These are phyloP conservation scores for Avena atlantica DNA, from an alignment of 176 grass and related monocot genomes.

Conservation along the genomic window DNA sequence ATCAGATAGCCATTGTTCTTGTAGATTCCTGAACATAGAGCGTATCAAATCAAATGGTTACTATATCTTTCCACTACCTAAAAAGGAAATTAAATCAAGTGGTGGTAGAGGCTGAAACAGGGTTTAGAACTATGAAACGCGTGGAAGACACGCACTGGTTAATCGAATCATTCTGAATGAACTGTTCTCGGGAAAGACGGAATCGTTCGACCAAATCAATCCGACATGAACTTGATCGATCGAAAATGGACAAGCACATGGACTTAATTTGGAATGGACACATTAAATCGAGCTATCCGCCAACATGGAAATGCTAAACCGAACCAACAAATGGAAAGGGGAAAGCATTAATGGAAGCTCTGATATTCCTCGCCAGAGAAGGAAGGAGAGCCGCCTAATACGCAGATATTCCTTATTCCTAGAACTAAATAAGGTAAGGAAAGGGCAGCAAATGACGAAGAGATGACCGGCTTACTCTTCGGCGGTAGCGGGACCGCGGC, in stretches of 20 bases:
- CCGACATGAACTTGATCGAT: not conserved
- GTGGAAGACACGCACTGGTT: not conserved
- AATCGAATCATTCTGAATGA: constrained; percentile 17
- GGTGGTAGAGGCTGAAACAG: not conserved
- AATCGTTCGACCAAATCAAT: constrained; percentile 13
- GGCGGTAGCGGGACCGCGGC: constrained; percentile 57
- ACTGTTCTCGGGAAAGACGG: not conserved
- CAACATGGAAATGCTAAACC: not conserved
- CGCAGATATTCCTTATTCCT: constrained; percentile 20
- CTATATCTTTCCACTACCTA: not conserved
- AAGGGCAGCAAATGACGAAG: not conserved
- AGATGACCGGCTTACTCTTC: constrained; percentile 66
- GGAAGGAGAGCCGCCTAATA: constrained; percentile 30
- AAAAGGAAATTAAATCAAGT: not conserved
- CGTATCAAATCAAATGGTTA: not conserved
- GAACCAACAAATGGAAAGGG: not conserved
- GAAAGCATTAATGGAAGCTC: constrained; percentile 34
- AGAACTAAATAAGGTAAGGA: constrained; percentile 1
- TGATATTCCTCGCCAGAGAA: constrained; percentile 41
- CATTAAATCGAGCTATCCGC: not conserved
- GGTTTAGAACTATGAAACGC: too few species aligned
- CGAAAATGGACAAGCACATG: not conserved
- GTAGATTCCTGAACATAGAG: constrained; percentile 72
- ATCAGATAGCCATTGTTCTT: constrained; percentile 95
- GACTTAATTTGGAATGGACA: constrained; percentile 9